Percentiles rank a stretch among this genome's conserved stretches.
Evolutionary conservation across 805 yeast species (phyloP).

Genomic region (Kurtzmaniella cleridarum): DNA sequence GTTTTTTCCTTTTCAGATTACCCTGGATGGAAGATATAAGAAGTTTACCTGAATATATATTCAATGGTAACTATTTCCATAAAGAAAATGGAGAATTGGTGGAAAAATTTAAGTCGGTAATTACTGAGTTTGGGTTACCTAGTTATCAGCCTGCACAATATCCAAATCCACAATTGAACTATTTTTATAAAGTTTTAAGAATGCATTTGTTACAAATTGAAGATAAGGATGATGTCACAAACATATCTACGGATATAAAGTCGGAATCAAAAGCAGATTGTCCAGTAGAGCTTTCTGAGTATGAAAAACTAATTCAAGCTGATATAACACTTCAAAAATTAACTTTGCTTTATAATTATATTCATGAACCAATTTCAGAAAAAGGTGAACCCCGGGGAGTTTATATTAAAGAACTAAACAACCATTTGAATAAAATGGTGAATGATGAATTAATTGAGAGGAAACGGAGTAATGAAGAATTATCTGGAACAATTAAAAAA

Average conservation of each 20-base stretch:
- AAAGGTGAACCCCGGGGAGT: neutral
- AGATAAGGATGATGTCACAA: conserved; percentile 4
- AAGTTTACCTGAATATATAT: conserved; percentile 45
- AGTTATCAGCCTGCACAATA: conserved; percentile 53
- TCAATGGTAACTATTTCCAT: conserved; percentile 16
- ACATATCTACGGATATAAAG: conserved; percentile 11
- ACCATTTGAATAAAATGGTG: neutral
- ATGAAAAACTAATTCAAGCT: conserved; percentile 12
- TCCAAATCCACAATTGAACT: conserved; percentile 62
- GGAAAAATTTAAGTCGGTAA: conserved; percentile 16
- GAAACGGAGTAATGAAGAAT: neutral
- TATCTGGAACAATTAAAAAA: neutral
- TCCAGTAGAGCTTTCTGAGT: neutral
- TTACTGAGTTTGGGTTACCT: conserved; percentile 37
- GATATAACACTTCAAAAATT: conserved; percentile 16
- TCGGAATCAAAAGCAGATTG: neutral
- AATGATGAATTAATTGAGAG: neutral
- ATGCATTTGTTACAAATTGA: conserved; percentile 61
- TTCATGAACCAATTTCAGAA: neutral
- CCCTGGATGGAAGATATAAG: conserved; percentile 79
- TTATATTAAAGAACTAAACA: neutral
- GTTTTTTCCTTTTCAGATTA: conserved; percentile 60
- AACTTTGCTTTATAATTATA: conserved; percentile 8
- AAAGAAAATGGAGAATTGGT: conserved; percentile 19
- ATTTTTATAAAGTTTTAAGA: conserved; percentile 60